phyloP scores from a whole-genome alignment of 179 eudicot species.

The Actinidia polygama region DNA sequence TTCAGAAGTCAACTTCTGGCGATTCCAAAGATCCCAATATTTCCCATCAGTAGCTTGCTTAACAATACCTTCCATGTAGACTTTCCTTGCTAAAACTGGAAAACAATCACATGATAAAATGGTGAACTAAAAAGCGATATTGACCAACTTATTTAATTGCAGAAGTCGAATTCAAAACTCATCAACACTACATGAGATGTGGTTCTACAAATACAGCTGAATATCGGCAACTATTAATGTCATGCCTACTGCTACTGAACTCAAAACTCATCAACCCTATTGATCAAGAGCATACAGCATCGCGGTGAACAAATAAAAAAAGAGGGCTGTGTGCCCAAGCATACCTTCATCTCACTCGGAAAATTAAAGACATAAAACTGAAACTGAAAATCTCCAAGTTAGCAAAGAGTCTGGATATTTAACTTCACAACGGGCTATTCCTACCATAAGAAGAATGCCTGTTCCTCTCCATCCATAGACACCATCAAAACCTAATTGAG shows the following conservation, averaged over 20 bases:
- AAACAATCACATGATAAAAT: constrained; percentile 18
- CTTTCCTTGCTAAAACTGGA: constrained; percentile 76
- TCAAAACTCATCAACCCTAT: no score
- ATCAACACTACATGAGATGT: not conserved
- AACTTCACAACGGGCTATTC: not conserved
- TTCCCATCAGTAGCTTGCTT: constrained; percentile 82
- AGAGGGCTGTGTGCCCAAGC: no score
- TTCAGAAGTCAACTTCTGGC: constrained; percentile 86
- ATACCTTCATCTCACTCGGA: not conserved
- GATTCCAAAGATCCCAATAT: constrained; percentile 87
- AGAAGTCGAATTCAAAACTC: not conserved
- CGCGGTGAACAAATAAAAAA: no score
- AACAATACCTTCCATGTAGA: constrained; percentile 79
- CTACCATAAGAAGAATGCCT: not conserved
- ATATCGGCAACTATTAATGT: constrained; percentile 2
- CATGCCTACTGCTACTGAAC: not conserved
- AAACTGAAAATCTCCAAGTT: not conserved
- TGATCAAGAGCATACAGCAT: no score
- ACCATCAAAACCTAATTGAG: not conserved
- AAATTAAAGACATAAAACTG: not conserved
- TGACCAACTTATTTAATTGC: not conserved
- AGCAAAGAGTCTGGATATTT: not conserved
- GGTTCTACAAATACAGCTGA: not conserved
- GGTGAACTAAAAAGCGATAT: not conserved
- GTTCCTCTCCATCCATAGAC: not conserved